phyloP scores from a whole-genome alignment of 2,329 filamentous ascomycete species.

The Verruconis gallopava region DNA sequence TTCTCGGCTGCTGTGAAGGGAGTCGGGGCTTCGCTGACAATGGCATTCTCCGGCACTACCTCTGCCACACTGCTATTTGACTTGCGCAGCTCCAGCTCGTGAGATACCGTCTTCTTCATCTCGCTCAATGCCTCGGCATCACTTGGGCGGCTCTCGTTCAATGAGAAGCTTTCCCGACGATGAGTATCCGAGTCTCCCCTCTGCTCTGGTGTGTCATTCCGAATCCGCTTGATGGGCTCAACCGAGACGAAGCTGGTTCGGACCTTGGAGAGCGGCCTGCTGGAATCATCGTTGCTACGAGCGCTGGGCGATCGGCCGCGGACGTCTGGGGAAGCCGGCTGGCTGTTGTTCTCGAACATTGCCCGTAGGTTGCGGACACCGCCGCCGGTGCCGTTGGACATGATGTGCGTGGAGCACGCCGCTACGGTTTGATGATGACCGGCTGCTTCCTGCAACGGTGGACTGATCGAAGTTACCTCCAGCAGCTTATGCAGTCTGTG shows the following conservation, averaged over 20 bases:
- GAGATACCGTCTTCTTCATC: constrained; percentile 1
- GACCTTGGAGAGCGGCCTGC: constrained; percentile 10
- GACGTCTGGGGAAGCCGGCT: not conserved
- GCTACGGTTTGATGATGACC: not conserved
- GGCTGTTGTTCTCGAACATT: constrained; percentile 9
- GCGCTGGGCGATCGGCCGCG: constrained; percentile 9
- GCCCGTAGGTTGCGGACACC: constrained; percentile 9
- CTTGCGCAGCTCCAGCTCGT: not conserved
- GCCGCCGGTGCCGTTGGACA: not conserved
- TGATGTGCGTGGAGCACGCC: not conserved
- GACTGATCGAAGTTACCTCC: not conserved
- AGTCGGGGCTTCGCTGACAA: not conserved
- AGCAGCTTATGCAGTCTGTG: not conserved
- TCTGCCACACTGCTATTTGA: constrained; percentile 1
- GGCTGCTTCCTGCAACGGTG: not conserved
- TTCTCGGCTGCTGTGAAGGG: not conserved
- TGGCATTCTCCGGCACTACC: not conserved
- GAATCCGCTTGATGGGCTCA: constrained; percentile 5
- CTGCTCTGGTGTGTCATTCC: constrained; percentile 1
- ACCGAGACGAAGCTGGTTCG: constrained; percentile 11
- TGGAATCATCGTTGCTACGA: not conserved
- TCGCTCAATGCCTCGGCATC: not conserved
- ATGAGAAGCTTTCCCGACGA: constrained; percentile 3
- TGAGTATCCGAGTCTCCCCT: not conserved
- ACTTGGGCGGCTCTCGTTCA: not conserved